A percentile compares a stretch with the other conserved stretches of the same genome.
phyloP scores from a whole-genome alignment of 1,284 basidiomycete species.

The Athelia psychrophila region DNA sequence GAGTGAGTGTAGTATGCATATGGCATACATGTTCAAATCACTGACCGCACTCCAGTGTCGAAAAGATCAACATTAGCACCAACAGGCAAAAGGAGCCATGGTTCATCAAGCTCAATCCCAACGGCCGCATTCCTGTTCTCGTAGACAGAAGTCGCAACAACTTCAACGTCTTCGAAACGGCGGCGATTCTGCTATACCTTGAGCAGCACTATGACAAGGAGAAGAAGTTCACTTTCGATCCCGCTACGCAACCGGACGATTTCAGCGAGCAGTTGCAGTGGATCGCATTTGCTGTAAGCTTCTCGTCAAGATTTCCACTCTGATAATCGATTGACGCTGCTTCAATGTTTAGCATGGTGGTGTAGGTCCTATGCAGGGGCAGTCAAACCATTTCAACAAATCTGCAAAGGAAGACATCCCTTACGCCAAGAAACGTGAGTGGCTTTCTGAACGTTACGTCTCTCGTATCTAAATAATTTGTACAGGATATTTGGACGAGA shows the following conservation, averaged over 20 bases:
- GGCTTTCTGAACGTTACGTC: not conserved
- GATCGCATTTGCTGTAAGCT: conserved; percentile 71
- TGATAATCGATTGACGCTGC: not conserved
- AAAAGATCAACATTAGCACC: conserved; percentile 47
- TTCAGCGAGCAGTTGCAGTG: conserved; percentile 69
- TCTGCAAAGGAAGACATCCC: conserved; percentile 58
- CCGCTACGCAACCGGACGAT: conserved; percentile 38
- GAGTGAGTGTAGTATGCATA: conserved; percentile 39
- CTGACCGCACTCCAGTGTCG: conserved; percentile 29
- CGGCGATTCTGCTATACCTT: conserved; percentile 66
- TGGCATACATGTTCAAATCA: not conserved
- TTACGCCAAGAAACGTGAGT: conserved; percentile 56
- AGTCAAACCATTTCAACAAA: conserved; percentile 55
- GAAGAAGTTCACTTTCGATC: conserved; percentile 52
- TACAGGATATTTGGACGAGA: conserved; percentile 72
- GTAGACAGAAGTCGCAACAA: conserved; percentile 48
- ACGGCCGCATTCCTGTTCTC: conserved; percentile 61
- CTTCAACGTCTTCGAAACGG: conserved; percentile 67
- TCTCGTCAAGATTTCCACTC: not conserved
- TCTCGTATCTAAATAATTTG: not conserved
- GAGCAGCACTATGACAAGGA: conserved; percentile 59
- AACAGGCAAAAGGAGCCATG: conserved; percentile 56
- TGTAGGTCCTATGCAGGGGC: conserved; percentile 77
- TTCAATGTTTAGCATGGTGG: conserved; percentile 55
- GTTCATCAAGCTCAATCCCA: conserved; percentile 67